Conservation (phyloP, 495 filamentous ascomycete species). For the Podospora australis region DNA sequence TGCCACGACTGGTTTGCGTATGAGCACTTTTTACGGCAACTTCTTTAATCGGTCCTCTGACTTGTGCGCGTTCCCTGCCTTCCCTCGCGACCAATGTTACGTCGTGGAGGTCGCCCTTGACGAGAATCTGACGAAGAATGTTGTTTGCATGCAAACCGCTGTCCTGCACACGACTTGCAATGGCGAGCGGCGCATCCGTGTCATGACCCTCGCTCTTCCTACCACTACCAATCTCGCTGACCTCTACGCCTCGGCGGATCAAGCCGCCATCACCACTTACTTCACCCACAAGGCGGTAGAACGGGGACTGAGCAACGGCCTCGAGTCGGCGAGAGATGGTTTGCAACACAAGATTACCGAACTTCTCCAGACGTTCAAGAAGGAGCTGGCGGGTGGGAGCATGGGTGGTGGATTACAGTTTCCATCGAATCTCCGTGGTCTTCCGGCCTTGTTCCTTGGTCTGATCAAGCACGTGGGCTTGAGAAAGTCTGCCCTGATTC, state of each 20-base stretch:
- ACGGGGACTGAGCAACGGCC: conserved; percentile 71
- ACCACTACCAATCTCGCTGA: conserved; percentile 87
- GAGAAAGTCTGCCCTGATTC: conserved; percentile 91
- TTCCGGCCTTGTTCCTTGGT: conserved; percentile 86
- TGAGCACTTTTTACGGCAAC: conserved; percentile 98
- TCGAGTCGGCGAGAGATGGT: conserved; percentile 85
- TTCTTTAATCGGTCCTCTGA: conserved; percentile 98
- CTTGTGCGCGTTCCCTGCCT: conserved; percentile 94
- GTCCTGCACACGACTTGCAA: conserved; percentile 98
- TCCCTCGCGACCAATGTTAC: conserved; percentile 94
- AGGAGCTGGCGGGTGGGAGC: conserved; percentile 92
- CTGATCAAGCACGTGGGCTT: conserved; percentile 95
- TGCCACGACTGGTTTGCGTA: conserved; percentile 88
- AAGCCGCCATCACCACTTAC: conserved; percentile 84
- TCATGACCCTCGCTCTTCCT: conserved; percentile 87
- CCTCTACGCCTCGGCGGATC: conserved; percentile 90
- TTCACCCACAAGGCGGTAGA: conserved; percentile 98
- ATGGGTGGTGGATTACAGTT: conserved; percentile 94
- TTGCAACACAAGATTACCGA: conserved; percentile 89
- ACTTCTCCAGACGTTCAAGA: conserved; percentile 88
- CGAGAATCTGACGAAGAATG: conserved; percentile 85
- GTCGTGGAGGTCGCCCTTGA: conserved; percentile 99
- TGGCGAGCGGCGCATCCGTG: conserved; percentile 87
- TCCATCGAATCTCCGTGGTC: conserved; percentile 78
- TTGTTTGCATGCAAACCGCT: conserved; percentile 92